Conservation (phyloP, 139 green algal species). For the Tetradesmus obliquus region DNA sequence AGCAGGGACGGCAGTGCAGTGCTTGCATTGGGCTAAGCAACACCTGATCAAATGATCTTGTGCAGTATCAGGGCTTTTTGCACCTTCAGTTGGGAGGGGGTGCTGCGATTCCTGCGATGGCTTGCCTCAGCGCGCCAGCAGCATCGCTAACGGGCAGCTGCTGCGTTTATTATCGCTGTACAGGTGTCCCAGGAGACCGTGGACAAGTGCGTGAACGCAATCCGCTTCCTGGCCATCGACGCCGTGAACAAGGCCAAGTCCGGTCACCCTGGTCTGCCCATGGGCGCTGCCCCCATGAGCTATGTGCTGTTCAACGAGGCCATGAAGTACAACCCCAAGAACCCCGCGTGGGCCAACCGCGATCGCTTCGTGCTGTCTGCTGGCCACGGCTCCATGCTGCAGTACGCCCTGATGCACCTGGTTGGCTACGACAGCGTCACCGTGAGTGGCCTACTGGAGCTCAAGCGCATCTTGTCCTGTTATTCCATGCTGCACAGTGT, state of each 20-base stretch:
- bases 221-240: slow-evolving; percentile 92
- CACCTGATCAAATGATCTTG: neutral
- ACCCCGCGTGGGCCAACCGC: slow-evolving; percentile 94
- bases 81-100: neutral
- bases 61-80: neutral
- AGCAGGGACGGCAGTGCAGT: neutral
- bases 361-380: slow-evolving; percentile 99
- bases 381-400: slow-evolving; percentile 99
- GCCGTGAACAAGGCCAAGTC: slow-evolving; percentile 86
- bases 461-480: neutral
- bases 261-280: slow-evolving; percentile 94
- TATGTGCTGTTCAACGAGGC: slow-evolving; percentile 97
- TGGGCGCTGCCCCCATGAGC: slow-evolving; percentile 95
- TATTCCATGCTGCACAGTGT: neutral
- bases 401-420: slow-evolving; percentile 98
- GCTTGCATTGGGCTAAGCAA: neutral
- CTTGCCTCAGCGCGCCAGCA: neutral
- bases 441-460: slow-evolving; percentile 55
- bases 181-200: slow-evolving; percentile 32
- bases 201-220: slow-evolving; percentile 78
- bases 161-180: neutral
- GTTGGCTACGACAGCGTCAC: slow-evolving; percentile 91
- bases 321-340: slow-evolving; percentile 97
- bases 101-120: neutral
- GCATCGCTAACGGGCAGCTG: neutral